A percentile compares a stretch with the other conserved stretches of the same genome.
Evolutionary conservation across 2,329 filamentous ascomycete genomes (phyloP).

Genomic region (Dactylonectria estremocensis): DNA sequence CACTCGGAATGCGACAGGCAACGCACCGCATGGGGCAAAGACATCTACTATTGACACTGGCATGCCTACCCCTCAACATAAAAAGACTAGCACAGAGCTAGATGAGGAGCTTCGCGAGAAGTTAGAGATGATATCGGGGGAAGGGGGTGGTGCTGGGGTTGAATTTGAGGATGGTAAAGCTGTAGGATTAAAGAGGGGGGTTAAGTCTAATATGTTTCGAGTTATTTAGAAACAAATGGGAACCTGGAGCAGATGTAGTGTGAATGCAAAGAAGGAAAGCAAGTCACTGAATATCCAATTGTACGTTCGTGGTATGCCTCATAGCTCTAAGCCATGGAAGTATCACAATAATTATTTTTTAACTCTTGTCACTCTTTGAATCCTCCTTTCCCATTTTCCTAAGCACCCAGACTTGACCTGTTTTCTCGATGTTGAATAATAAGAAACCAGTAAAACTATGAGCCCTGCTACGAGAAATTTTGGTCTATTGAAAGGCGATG

Average conservation of each 20-base stretch:
- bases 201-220: constrained; percentile 84
- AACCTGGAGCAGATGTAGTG: neutral
- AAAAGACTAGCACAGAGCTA: constrained; percentile 73
- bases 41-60: neutral
- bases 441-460: no score
- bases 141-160: constrained; percentile 78
- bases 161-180: constrained; percentile 84
- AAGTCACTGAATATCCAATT: neutral
- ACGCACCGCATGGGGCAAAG: neutral
- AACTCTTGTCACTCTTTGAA: no score
- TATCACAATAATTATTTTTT: no score
- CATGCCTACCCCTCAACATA: neutral
- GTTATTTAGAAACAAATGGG: constrained; percentile 64
- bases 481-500: no score
- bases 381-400: no score
- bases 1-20: neutral
- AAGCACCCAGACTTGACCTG: no score
- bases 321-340: neutral
- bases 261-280: neutral
- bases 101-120: constrained; percentile 78
- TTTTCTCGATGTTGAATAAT: no score
- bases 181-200: constrained; percentile 79
- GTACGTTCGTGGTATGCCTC: neutral
- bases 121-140: constrained; percentile 77
- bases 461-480: no score